Evolutionary conservation across 2,329 filamentous ascomycete genomes (phyloP), one percentile per base, ranked within the genome.

Genomic region (Tolypocladium sp.): DNA sequence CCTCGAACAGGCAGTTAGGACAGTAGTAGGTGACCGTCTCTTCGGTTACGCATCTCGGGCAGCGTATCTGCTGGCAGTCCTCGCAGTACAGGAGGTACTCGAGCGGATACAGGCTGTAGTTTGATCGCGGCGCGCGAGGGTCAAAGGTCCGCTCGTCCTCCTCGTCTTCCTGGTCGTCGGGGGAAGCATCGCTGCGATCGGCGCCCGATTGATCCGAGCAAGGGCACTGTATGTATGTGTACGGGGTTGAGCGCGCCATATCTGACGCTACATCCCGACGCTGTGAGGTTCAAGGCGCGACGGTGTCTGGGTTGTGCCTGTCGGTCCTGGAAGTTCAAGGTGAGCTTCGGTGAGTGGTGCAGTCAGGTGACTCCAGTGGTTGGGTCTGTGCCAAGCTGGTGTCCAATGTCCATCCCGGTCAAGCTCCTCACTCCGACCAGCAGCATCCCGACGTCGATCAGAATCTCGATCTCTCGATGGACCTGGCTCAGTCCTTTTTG

Each of bases 1-100:
- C 93, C 74, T 99, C 94, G 69, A 99, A 97, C 59, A 99, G 77
- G 71, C 94, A 99, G 71, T 86, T 93, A 6, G 94, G 94, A 69
- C 94, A 99, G 74, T 91, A 99, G 81, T 92, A 97, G 58, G 91
- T 94, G 55, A 96, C 87, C 58, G 96, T 92, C 76, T 99, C 94
- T 71, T 99, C 94, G 55, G 88, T 84, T 58, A 95, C 90, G 70
- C 94, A 99, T 76, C 92, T 82, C 7, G 91, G 90, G 71, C 94
- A 99, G 65, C 94, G 89, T 62, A 97, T 96, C 74, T 96, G 89
- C 71, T 96, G 91, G 73, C 94, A 99, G 72, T 97, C 94, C 71
- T 96, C 93, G 78, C 94, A 99, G 77, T 96, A 99, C 46, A 97
- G 82, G 33, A 99, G 83, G 70, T 97, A 88, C 69, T 97, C 93